Evolutionary conservation across 495 filamentous ascomycete species (phyloP).

Genomic region (Aspergillus indologenus): DNA sequence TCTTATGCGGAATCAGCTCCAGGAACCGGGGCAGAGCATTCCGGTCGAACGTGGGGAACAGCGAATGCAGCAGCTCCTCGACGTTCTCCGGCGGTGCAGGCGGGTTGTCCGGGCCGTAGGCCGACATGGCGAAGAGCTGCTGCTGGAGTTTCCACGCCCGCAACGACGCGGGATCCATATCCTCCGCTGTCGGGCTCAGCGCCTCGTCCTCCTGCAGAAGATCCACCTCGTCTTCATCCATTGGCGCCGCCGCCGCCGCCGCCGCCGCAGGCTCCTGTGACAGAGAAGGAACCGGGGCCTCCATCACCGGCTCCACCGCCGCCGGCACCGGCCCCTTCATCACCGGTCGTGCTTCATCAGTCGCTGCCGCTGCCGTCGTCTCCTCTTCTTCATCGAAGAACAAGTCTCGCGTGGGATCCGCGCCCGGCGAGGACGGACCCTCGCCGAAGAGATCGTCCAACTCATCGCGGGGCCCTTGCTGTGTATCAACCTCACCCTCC

Average conservation of each 20-base stretch:
- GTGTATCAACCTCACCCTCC: conserved; percentile 21
- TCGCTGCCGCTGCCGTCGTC: conserved; percentile 28
- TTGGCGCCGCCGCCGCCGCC: too few relatives aligned
- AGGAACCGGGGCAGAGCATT: conserved; percentile 65
- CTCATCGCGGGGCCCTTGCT: conserved; percentile 34
- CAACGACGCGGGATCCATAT: conserved; percentile 45
- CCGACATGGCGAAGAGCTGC: conserved; percentile 50
- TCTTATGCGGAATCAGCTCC: conserved; percentile 70
- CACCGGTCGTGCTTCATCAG: conserved; percentile 4
- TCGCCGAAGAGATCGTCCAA: conserved; percentile 58
- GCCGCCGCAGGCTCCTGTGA: conserved; percentile 27
- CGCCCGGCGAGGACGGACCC: conserved; percentile 36
- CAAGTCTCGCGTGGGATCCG: conserved; percentile 39
- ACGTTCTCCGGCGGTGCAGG: conserved; percentile 60
- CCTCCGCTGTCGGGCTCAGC: conserved; percentile 30
- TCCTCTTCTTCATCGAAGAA: conserved; percentile 39
- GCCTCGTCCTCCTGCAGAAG: conserved; percentile 27
- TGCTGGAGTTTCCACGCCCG: conserved; percentile 52
- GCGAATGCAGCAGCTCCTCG: conserved; percentile 63
- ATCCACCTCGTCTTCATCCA: conserved; percentile 38
- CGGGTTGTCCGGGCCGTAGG: conserved; percentile 37
- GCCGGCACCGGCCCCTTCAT: background rate
- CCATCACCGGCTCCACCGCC: background rate
- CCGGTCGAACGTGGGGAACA: conserved; percentile 69
- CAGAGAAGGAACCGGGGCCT: background rate